Evolutionary conservation across 208 protist species (phyloP), one percentile per base, ranked within the genome.

Genomic region (Strigomonas oncopelti): DNA sequence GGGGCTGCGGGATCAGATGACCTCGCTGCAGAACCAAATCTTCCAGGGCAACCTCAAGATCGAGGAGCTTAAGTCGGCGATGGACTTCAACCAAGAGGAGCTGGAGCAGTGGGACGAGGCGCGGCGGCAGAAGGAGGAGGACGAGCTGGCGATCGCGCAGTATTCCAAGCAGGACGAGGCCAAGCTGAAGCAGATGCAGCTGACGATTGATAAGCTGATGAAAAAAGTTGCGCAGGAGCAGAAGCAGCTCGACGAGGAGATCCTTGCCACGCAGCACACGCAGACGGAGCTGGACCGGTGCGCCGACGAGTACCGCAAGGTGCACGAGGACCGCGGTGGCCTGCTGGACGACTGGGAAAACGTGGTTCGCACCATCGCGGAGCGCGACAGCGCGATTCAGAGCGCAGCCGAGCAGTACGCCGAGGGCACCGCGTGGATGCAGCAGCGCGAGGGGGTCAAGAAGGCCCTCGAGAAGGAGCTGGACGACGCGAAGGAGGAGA

Each of bases 71-170:
- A 96, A 96, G 71, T 58, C 72, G 0, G 80, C 92, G n/a, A 89
- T 97, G 88, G 82, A 87, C 69, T 96, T 93, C 79, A 96, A 98
- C 72, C 92, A 98, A 73, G 91, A 98, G 58, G 91, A 97, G 78
- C 77, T 98, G 5, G 92, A 97, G 74, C 93, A 98, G 81, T 98
- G 95, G 94, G 89, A 95, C 59, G 55, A 94, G 45, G 95, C 95
- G 0, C 78, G 85, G 25, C 67, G 81, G 54, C 95, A 98, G 67
- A 98, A 98, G 77, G 93, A 97, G 69, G 92, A 96, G 68, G 94
- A 98, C 75, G 87, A 85, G 56, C 64, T 94, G n/a, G 91, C 85
- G 61, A 83, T 97, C 22, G 81, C 90, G 48, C 88, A 88, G 51
- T 98, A 97, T 79, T 70, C 74, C 16, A 92, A 93, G 65, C 76